Base-by-base conservation (phyloP, 805 yeast genomes). In the Candida anglica region DNA sequence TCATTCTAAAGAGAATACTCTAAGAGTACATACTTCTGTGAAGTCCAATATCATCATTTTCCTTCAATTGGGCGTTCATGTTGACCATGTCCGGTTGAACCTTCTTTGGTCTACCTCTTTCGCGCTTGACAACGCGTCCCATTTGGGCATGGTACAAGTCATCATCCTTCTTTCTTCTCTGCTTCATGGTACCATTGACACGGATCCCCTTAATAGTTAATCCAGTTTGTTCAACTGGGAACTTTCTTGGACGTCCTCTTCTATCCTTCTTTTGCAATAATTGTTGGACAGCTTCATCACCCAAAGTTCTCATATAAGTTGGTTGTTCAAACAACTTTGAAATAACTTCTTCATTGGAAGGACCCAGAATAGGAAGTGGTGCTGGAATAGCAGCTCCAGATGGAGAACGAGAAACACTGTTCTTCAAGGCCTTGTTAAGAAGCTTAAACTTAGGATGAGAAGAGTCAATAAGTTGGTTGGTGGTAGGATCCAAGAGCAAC, bases 161-260 rank as follows among this genome's bases (percentile, higher is more conserved):
- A 17, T 32, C 33, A 11, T 28, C 36, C 33, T 30, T 37, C 41
- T 48, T 32, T 44, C 27, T 27, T 19, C 31, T 21, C 16, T 28
- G 47, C 35, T 49, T 53, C 17, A 36, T 20, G 20, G 55, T 48
- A 5, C 72, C 72, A 33, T 56, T 63, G 4, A 66, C 65, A 30
- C 67, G 48, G 20, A 66, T 57, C 2, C 72, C 72, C 40, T 59
- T 63, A 27, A 66, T 66, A 9, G 71, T 66, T 6, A 64, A 47
- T 1, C 71, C 74, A 6, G 69, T 62, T 36, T 63, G 66, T 37
- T 65, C 73, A n/a, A 63, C 52, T 1, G 75, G 71, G 35, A 66
- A 66, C 44, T 72, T 72, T 42, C 76, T 55, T 2, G 77, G 77
- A 42, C 78, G 55, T 10, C 78, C 78, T 26, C 76, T 37, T 51